These are phyloP conservation scores for Phytophthora sp. DNA, from an alignment of 352 stramenopile genomes.

Conservation along the genomic window DNA sequence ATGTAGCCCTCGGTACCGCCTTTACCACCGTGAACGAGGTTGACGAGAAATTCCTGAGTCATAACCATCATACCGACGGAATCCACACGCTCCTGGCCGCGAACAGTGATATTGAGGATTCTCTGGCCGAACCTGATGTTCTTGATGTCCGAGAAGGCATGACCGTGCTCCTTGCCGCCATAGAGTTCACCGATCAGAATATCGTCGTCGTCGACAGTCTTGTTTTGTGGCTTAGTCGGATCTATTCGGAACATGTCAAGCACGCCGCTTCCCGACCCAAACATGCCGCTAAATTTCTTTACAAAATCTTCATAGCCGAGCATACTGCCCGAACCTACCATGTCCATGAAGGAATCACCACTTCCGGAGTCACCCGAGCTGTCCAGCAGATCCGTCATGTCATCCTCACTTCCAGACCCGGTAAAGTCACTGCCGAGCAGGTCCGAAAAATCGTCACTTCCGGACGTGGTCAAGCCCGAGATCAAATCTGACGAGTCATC, in stretches of 20 bases:
- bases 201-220: conserved; percentile 27
- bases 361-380: neutral
- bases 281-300: conserved; percentile 23
- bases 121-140: conserved; percentile 34
- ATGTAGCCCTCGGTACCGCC: conserved; percentile 24
- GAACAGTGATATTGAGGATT: conserved; percentile 34
- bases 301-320: conserved; percentile 20
- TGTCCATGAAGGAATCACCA: neutral
- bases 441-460: conserved; percentile 6
- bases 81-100: conserved; percentile 25
- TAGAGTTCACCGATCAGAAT: conserved; percentile 25
- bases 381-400: conserved; percentile 2
- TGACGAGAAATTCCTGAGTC: conserved; percentile 17
- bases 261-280: conserved; percentile 22
- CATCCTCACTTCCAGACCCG: conserved; percentile 18
- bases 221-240: conserved; percentile 27
- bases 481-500: conserved; percentile 14
- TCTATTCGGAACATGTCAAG: conserved; percentile 25
- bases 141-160: conserved; percentile 36
- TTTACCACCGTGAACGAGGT: conserved; percentile 28
- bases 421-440: conserved; percentile 19
- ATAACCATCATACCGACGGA: conserved; percentile 18
- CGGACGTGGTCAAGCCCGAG: neutral
- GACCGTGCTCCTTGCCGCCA: conserved; percentile 25
- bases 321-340: neutral